These are phyloP conservation scores for Suhomyces maxii DNA, from an alignment of 1,139 yeast species.

Conservation along the genomic window DNA sequence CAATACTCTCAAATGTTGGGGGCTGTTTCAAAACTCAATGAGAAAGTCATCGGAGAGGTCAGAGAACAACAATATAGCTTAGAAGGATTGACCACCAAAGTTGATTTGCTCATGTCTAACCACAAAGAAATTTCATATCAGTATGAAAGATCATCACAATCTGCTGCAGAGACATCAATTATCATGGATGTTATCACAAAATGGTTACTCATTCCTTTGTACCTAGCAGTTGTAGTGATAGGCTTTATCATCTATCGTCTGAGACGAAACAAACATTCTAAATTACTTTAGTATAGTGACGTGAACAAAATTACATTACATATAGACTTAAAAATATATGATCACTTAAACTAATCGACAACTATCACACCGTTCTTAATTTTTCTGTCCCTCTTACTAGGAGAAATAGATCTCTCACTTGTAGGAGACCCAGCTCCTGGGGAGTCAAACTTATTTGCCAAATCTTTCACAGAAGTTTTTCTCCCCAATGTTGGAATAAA, in stretches of 20 bases:
- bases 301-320: background rate
- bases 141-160: slow-evolving; percentile 19
- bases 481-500: slow-evolving; percentile 30
- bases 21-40: slow-evolving; percentile 36
- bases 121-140: slow-evolving; percentile 42
- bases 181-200: slow-evolving; percentile 25
- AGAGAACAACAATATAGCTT: slow-evolving; percentile 43
- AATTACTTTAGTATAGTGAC: slow-evolving; percentile 35
- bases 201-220: slow-evolving; percentile 46
- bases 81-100: slow-evolving; percentile 38
- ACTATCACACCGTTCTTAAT: slow-evolving; percentile 4
- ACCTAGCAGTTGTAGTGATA: slow-evolving; percentile 16
- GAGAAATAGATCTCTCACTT: slow-evolving; percentile 15
- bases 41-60: slow-evolving; percentile 45
- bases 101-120: slow-evolving; percentile 43
- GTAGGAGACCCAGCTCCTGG: slow-evolving; percentile 17
- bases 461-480: slow-evolving; percentile 37
- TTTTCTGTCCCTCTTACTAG: slow-evolving; percentile 11
- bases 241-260: slow-evolving; percentile 27
- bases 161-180: slow-evolving; percentile 14
- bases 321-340: background rate
- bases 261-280: slow-evolving; percentile 42
- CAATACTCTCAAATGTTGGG: slow-evolving; percentile 38
- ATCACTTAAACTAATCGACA: slow-evolving; percentile 4
- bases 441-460: slow-evolving; percentile 33